Conservation (phyloP, 1,284 basidiomycete genomes). For the Testicularia cyperi region DNA sequence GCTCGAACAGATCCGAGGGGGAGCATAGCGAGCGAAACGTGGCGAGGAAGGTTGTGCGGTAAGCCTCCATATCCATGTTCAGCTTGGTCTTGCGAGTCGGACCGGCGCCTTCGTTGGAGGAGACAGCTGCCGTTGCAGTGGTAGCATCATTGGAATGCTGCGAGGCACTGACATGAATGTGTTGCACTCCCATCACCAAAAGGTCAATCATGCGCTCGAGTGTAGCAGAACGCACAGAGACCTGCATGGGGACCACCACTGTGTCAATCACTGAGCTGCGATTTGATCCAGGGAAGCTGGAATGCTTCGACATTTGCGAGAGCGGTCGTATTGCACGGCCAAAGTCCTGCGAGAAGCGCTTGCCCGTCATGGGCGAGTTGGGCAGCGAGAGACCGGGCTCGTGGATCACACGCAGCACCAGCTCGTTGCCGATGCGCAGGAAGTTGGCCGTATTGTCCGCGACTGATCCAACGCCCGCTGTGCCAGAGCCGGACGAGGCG, state of each 20-base stretch:
- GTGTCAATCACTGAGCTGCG: conserved; percentile 51
- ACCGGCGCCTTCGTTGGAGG: conserved; percentile 8
- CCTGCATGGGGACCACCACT: conserved; percentile 35
- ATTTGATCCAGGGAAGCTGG: conserved; percentile 50
- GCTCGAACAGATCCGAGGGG: conserved; percentile 50
- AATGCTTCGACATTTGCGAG: conserved; percentile 51
- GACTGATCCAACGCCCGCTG: background rate
- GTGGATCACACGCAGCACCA: conserved; percentile 32
- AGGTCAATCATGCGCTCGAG: conserved; percentile 54
- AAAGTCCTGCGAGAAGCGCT: conserved; percentile 53
- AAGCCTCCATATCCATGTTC: conserved; percentile 43
- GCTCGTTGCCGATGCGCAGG: conserved; percentile 42
- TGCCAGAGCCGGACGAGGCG: no score
- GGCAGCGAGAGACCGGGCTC: conserved; percentile 37
- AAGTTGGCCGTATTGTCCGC: conserved; percentile 15
- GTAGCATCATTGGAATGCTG: no score
- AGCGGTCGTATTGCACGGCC: conserved; percentile 38
- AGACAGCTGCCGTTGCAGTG: conserved; percentile 2
- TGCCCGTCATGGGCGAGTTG: conserved; percentile 41
- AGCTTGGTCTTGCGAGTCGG: conserved; percentile 32
- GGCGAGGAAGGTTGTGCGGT: conserved; percentile 48
- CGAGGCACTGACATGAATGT: conserved; percentile 29
- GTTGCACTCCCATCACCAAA: conserved; percentile 54
- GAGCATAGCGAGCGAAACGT: conserved; percentile 48
- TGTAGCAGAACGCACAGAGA: conserved; percentile 46